Evolutionary conservation across 768 basidiomycete species (phyloP), one percentile per base, ranked within the genome.

Genomic region (Agrocybe praecox): DNA sequence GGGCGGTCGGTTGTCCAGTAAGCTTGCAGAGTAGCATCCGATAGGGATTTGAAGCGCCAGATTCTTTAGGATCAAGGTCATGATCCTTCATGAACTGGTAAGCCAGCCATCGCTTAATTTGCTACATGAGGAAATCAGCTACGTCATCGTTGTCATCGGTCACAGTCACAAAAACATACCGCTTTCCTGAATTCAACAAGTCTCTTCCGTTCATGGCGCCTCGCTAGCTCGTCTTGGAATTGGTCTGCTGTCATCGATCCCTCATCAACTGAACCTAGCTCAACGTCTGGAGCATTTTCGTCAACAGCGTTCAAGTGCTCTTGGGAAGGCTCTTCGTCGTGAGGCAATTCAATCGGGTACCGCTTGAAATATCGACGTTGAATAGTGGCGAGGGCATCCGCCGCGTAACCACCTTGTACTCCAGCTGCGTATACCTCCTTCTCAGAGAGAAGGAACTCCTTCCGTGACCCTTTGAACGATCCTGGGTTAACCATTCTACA

Each of bases 61-160:
- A 5, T 8, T 57, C 57, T 15, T 32, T 46, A 10, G 55, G 34
- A 26, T 52, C 46, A 34, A 50, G 5, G 21, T 45, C 32, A 26
- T 49, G 34, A 18, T 59, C 59, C 19, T 62, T 62, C 46, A 52
- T 57, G 33, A 62, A 54, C 36, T 62, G 63, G 52, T 65, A 65
- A 15, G 49, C 43, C 4, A 65, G 19, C 62, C 62, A 61, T 9
- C 62, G 14, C 21, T 61, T 52, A n/a, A 63, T 60, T 56, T 63
- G 53, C 58, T 63, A 34, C 56, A 21, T n/a, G 45, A 56, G n/a
- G 33, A 46, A 15, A 5, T 40, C 33, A 34, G 33, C 14, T 14
- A n/a, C n/a, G n/a, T n/a, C 15, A 8, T 34, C 33, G 8, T 40
- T n/a, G 36, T 15, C 14, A n/a, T n/a, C n/a, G 12, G 14, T 40